Evolutionary conservation across 352 stramenopile genomes (phyloP), one percentile per base, ranked within the genome.

Genomic region (Phytophthora rubi): DNA sequence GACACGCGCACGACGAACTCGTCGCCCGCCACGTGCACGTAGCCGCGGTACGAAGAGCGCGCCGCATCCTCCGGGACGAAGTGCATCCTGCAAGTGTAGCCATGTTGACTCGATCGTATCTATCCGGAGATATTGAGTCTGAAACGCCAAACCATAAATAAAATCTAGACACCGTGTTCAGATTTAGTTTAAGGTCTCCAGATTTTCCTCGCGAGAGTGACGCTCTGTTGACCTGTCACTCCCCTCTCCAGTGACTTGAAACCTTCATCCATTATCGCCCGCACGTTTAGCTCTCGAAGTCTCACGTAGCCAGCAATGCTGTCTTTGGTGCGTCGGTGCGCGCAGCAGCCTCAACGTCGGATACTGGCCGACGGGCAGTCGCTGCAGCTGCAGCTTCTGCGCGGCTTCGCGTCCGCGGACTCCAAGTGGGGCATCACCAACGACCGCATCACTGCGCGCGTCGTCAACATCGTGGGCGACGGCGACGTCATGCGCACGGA

Each of bases 371-470:
- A 67, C 15, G 45, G 44, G 44, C 47, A 60, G 13, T 73, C 44
- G 44, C 6, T 59, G 16, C n/a, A 53, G 16, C 52, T 55, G 30
- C n/a, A 53, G 16, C 52, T 55, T 23, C 21, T 35, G 21, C 59
- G 63, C 61, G 42, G 73, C 23, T 88, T 79, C 48, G 63, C 76
- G 21, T 76, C 65, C 28, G 47, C 51, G 1, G 49, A 77, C 6
- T 62, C 61, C 59, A 91, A 93, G 64, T 82, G 77, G 59, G 77
- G 82, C 12, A 62, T 82, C 0, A 81, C 82, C 32, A 95, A 95
- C 70, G 75, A 80, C n/a, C 60, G 79, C 45, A 95, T 95, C 68
- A 65, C 62, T 1, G 81, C 85, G 26, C 63, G 60, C 6, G 59
- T 81, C 0, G 88, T 95, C 26, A 84, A 77, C 16, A 60, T 95